Conservation (phyloP, 169 alveolate species). For the Toxoplasma gondii region DNA sequence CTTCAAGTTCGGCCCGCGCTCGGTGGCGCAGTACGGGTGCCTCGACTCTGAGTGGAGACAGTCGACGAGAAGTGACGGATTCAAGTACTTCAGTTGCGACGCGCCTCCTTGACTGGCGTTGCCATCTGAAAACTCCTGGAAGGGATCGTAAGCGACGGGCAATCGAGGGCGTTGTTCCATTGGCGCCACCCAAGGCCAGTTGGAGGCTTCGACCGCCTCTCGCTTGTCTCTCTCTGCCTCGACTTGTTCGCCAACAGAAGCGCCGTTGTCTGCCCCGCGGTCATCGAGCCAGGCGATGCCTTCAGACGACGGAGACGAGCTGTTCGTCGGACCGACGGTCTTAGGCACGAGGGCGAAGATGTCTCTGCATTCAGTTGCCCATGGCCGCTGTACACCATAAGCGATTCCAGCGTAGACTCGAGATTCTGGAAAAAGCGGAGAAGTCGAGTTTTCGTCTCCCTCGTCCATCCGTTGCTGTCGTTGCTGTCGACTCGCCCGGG, state of each 20-base stretch:
- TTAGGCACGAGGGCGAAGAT: background rate
- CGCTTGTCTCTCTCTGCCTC: background rate
- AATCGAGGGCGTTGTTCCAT: background rate
- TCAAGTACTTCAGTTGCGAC: background rate
- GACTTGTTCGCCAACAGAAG: background rate
- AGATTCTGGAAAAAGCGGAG: background rate
- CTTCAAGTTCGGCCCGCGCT: background rate
- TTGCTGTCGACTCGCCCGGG: background rate
- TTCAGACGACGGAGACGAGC: background rate
- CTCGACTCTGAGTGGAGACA: background rate
- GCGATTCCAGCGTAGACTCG: slow-evolving; percentile 27
- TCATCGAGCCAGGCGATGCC: background rate
- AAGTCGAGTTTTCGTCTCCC: background rate
- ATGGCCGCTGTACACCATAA: slow-evolving; percentile 38
- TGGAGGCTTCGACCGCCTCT: background rate
- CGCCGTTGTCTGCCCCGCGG: background rate
- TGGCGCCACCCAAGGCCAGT: background rate
- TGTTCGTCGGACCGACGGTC: background rate
- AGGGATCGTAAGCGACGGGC: background rate
- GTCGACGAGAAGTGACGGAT: background rate
- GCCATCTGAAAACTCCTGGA: background rate
- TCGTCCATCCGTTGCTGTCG: background rate
- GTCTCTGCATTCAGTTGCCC: background rate
- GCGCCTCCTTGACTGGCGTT: background rate
- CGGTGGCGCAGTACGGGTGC: slow-evolving; percentile 7